Base-by-base conservation (phyloP, 129 eudicot genomes). In the Flaveria trinervia region DNA sequence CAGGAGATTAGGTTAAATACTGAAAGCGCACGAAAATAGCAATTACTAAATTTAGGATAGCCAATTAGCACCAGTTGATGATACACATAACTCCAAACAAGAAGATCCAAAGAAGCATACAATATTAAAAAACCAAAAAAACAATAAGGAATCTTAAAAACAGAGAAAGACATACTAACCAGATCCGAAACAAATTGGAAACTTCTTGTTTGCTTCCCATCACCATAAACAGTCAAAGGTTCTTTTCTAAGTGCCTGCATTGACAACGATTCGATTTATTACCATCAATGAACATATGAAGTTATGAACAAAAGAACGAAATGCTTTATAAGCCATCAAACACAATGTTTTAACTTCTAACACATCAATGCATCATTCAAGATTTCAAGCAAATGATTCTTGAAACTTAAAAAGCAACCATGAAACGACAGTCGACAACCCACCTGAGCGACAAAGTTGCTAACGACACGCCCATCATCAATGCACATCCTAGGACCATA, bases 401-500 rank as follows among this genome's bases (percentile, higher is more conserved):
- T 36, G 12, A 39, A 17, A 8, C 5, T 68, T 10, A n/a, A 74
- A 50, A 77, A 7, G 3, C 13, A 67, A 77, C 23, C 1, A 46
- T 18, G 10, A 28, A 28, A 57, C 54, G 2, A 49, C n/a, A 12
- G 6, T 17, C 26, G 1, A 61, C 2, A 49, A 81, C 72, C 57
- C 20, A 88, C 97, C 93, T 93, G 98, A 33, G 98, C 98, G 80
- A 93, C 97, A 78, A 93, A 93, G 78, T 93, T 93, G 81, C 98
- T 93, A 70, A 93, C 98, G 10, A 93, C 98, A 62, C 98, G 98
- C 5, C 98, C 98, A 72, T 93, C 98, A 75, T 93, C 98, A 56
- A 93, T 93, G 86, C 91, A 88, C 98, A 93, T 93, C 74, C 97
- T 80, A 72, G 98, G 98, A 7, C 98, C 98, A 74, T 93, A 93